Evolutionary conservation across 257 asterid species (phyloP).

Genomic region (Fraxinus quadrangulata): DNA sequence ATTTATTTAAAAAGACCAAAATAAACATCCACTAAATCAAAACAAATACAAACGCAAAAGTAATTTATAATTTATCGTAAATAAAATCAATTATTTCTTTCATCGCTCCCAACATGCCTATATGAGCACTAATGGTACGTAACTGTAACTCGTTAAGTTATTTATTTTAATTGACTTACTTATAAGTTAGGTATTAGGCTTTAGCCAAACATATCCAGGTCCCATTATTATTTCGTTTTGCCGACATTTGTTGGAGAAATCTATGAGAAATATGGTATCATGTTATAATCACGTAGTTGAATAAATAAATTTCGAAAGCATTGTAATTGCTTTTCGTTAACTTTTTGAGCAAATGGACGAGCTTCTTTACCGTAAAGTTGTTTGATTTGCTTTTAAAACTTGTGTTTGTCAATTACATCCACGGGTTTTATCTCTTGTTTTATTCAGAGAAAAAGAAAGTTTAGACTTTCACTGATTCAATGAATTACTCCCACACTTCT

Average conservation of each 20-base stretch:
- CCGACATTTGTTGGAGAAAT: neutral
- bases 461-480: too few species aligned
- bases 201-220: neutral
- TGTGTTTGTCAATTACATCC: neutral
- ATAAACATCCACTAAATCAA: too few species aligned
- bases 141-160: neutral
- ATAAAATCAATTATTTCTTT: too few species aligned
- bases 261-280: neutral
- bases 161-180: neutral
- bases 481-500: too few species aligned
- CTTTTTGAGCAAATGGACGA: slow-evolving; percentile 3
- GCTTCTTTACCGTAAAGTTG: neutral
- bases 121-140: too few species aligned
- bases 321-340: neutral
- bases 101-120: too few species aligned
- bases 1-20: too few species aligned
- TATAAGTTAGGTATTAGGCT: neutral
- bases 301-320: too few species aligned
- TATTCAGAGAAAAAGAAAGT: too few species aligned
- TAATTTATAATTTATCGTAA: too few species aligned
- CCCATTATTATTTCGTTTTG: neutral
- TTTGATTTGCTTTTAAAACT: neutral
- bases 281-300: neutral
- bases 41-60: too few species aligned
- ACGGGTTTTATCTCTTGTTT: too few species aligned